Conservation (phyloP, 208 protist genomes). For the Acanthamoeba castellanii region DNA sequence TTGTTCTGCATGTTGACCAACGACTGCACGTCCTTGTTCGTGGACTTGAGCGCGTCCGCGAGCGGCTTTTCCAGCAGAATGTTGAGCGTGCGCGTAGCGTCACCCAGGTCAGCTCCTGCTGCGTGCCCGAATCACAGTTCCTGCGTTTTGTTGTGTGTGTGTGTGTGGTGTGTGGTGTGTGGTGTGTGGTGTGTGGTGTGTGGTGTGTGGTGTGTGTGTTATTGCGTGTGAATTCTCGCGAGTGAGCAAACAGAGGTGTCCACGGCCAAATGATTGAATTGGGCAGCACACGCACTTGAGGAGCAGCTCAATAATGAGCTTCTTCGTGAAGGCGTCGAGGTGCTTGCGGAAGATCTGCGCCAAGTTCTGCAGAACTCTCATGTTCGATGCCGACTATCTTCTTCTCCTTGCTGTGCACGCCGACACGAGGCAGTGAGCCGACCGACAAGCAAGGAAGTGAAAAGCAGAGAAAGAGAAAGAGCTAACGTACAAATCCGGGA, state of each 20-base stretch:
- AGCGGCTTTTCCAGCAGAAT: constrained; percentile 44
- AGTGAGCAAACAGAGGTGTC: background rate
- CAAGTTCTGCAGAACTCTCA: constrained; percentile 27
- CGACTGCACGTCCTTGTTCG: constrained; percentile 55
- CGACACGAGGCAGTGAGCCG: background rate
- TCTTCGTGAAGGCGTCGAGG: constrained; percentile 38
- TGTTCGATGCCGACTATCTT: constrained; percentile 48
- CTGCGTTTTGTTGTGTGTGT: too few species aligned
- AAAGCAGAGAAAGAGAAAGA: background rate
- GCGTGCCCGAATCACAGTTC: constrained; percentile 53
- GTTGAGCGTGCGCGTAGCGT: constrained; percentile 23
- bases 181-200: too few species aligned
- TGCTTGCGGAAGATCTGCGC: constrained; percentile 39
- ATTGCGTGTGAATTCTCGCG: too few species aligned
- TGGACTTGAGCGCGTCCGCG: background rate
- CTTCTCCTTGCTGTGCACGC: constrained; percentile 42
- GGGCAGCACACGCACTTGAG: background rate
- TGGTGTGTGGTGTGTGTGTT: too few species aligned
- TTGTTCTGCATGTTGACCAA: constrained; percentile 65
- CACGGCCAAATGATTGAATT: background rate
- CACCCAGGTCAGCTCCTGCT: constrained; percentile 67
- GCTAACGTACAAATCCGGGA: constrained; percentile 43
- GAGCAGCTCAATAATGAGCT: constrained; percentile 59
- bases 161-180: too few species aligned
- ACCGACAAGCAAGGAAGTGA: background rate